Evolutionary conservation across 2,329 filamentous ascomycete species (phyloP).

Genomic region (Ustulina deusta): DNA sequence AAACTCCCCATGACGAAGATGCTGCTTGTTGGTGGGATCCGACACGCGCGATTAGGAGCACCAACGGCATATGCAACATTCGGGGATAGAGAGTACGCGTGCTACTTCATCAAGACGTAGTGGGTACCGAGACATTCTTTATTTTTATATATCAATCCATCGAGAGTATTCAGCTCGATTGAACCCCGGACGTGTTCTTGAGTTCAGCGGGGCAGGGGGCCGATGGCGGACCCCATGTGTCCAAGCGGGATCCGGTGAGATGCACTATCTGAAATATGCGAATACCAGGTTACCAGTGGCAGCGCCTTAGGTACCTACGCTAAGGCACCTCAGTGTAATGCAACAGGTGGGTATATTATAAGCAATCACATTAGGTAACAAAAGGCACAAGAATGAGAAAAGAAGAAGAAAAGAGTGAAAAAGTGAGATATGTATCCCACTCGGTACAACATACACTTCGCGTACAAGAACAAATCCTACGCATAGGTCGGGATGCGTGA

Average conservation of each 20-base stretch:
- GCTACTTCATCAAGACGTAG: background rate
- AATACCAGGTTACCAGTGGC: background rate
- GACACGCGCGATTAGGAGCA: background rate
- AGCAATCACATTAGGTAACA: background rate
- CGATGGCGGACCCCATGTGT: too few species aligned
- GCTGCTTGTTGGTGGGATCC: background rate
- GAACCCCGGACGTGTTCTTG: background rate
- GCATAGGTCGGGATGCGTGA: background rate
- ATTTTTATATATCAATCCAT: background rate
- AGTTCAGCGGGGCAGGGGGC: background rate
- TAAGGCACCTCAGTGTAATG: too few species aligned
- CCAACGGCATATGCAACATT: background rate
- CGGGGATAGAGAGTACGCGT: background rate
- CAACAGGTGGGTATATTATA: background rate
- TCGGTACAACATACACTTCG: background rate
- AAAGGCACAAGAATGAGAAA: background rate
- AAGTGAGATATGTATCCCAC: background rate
- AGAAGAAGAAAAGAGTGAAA: background rate
- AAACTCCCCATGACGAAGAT: conserved; percentile 54
- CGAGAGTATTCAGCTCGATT: background rate
- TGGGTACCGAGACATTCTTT: background rate
- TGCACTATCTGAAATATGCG: background rate
- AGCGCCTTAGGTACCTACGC: too few species aligned
- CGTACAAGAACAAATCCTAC: background rate
- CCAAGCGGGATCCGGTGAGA: too few species aligned